A percentile compares a stretch with the other conserved stretches of the same genome.
phyloP scores from a whole-genome alignment of 495 filamentous ascomycete genomes.

The Neurospora africana region DNA sequence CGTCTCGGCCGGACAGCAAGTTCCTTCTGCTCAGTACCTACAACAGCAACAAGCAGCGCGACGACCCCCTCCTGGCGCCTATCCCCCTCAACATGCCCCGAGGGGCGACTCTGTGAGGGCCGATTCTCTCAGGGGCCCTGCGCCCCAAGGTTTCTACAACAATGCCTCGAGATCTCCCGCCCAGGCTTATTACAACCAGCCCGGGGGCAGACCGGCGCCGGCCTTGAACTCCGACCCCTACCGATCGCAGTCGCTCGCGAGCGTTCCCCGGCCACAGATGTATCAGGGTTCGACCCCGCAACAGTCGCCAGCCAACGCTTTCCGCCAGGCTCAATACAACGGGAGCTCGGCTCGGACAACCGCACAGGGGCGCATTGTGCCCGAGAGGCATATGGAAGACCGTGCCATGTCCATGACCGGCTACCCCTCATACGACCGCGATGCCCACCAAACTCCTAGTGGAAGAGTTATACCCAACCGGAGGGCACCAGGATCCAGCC shows the following conservation, averaged over 20 bases:
- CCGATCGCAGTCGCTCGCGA: constrained; percentile 86
- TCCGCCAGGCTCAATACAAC: constrained; percentile 64
- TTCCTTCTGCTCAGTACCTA: constrained; percentile 26
- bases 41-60: constrained; percentile 26
- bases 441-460: constrained; percentile 79
- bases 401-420: constrained; percentile 92
- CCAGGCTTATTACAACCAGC: constrained; percentile 40
- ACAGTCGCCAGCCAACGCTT: constrained; percentile 57
- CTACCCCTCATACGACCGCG: constrained; percentile 61
- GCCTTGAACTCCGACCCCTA: constrained; percentile 76
- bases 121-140: constrained; percentile 28
- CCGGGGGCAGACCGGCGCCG: constrained; percentile 44
- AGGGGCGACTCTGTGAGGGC: constrained; percentile 15
- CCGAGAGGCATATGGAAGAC: constrained; percentile 75
- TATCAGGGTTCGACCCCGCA: constrained; percentile 58
- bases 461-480: constrained; percentile 73
- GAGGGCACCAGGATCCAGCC: constrained; percentile 29
- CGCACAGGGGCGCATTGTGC: constrained; percentile 79
- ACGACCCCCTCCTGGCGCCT: constrained; percentile 48
- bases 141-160: constrained; percentile 43
- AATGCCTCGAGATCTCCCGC: constrained; percentile 44
- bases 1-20: constrained; percentile 33
- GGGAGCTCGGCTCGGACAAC: constrained; percentile 61
- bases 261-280: constrained; percentile 51
- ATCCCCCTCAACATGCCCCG: not conserved